Base-by-base conservation (phyloP, 2,329 filamentous ascomycete species). In the Clonostachys rhizophaga region DNA sequence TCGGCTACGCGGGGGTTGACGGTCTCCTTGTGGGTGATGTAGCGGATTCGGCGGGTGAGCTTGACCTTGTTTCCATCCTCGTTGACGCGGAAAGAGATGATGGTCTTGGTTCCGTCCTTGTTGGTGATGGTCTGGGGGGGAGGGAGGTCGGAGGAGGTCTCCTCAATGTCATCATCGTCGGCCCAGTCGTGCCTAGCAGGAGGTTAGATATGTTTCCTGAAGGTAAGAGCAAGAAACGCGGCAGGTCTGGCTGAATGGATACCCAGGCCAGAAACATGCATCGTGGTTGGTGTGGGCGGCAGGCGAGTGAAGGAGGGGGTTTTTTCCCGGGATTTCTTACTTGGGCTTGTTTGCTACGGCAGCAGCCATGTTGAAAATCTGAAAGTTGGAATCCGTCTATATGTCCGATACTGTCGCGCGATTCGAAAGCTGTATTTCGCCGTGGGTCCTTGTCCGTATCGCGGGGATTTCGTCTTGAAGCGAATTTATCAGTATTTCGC, bases 81-180 rank as follows among this genome's bases (percentile, higher is more conserved):
- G 75, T 96, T 92, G 75, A 90, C 84, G 61, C 84, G 82, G 76
- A 89, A 95, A 53, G 88, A 89, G 63, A 96, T 86, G 59, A 94
- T 87, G 42, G 95, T 99, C 75, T 96, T 96, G 61, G 90, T 96
- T 66, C 95, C 94, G 70, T 99, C 94, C 75, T 96, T 96, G 83
- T 99, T 97, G 67, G 86, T 87, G 67, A 90, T 92, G 59, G 92
- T 88, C 74, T 94, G 87, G 58, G 89, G 84, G 58, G 88, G 81
- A 51, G 94, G 94, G 59, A 99, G 87, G 49, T 83, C 79, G 55
- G 70, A 69, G 57, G 68, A 62, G 57, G 81, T 75, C 74, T 87
- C 82, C 71, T 94, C 87, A 72, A 90, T 86, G 67, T 94, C 89
- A 74, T 95, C 91, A 66, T 92, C 89, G 75, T 97, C 94, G 67